Conservation (phyloP, 1,284 basidiomycete species). For the Anthracocystis setariae region DNA sequence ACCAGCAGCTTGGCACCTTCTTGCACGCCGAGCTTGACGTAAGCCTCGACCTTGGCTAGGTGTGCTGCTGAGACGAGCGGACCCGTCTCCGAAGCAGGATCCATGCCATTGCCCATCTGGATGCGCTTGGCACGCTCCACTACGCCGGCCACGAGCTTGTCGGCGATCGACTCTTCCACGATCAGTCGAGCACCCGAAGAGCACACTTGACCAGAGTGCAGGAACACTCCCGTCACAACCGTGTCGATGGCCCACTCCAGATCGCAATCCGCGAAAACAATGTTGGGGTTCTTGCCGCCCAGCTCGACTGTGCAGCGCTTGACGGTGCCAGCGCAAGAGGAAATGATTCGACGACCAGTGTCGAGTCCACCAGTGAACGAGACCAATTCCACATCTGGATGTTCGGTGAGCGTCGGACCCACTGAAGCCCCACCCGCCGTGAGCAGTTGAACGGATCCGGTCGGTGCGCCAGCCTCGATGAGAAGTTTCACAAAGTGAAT, state of each 20-base stretch:
- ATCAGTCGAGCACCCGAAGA: slow-evolving; percentile 64
- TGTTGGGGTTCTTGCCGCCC: slow-evolving; percentile 67
- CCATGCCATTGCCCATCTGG: slow-evolving; percentile 63
- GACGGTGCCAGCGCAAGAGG: slow-evolving; percentile 59
- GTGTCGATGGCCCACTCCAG: slow-evolving; percentile 65
- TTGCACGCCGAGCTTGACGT: slow-evolving; percentile 50
- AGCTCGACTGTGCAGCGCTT: slow-evolving; percentile 67
- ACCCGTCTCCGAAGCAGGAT: slow-evolving; percentile 60
- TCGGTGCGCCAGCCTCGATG: slow-evolving; percentile 63
- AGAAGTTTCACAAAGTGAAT: slow-evolving; percentile 62
- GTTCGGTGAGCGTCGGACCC: slow-evolving; percentile 60
- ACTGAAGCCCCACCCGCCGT: slow-evolving; percentile 63
- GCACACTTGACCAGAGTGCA: slow-evolving; percentile 68
- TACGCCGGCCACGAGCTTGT: slow-evolving; percentile 62
- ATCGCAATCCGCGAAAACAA: slow-evolving; percentile 66
- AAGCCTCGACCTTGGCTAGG: slow-evolving; percentile 60
- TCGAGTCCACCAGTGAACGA: slow-evolving; percentile 66
- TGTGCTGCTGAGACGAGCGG: slow-evolving; percentile 64
- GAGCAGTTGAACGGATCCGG: slow-evolving; percentile 59
- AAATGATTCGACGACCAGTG: slow-evolving; percentile 62
- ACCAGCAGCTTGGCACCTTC: slow-evolving; percentile 63
- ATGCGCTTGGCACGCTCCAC: slow-evolving; percentile 63
- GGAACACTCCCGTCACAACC: slow-evolving; percentile 64
- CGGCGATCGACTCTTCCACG: slow-evolving; percentile 66
- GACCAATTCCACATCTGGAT: slow-evolving; percentile 64